Base-by-base conservation (phyloP, 1,139 yeast species). In the Blastobotrys capitulatus region DNA sequence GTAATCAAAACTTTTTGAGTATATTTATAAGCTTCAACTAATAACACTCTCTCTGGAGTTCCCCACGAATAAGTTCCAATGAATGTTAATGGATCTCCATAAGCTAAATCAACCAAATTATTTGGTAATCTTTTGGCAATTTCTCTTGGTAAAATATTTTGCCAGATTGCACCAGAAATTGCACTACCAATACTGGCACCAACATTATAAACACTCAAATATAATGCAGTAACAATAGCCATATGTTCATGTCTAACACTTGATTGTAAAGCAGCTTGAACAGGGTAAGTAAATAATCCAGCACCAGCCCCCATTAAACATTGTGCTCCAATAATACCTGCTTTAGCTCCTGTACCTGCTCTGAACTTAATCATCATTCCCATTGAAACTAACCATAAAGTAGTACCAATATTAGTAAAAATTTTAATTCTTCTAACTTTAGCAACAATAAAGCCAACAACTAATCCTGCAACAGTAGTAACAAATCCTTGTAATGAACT, bases 231-330 rank as follows among this genome's bases (percentile, higher is more conserved):
- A 31, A 71, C 68, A 36, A 72, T 61, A 5, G 75, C 75, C 63
- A 75, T 60, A 58, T 74, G 74, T 51, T 71, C 75, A 58, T 76
- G 80, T 37, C 77, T 75, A 27, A 83, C 78, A 49, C 76, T 75
- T 1, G 86, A 67, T 58, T 80, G 82, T 52, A 83, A 75, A 13
- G 86, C 77, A 3, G 80, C 83, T 58, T 78, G 83, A n/a, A 80
- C 74, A 25, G 86, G 78, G 61, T 81, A 82, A 18, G 86, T 79
- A 69, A 81, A 81, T 64, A 83, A 73, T 9, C 86, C 85, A 43
- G 86, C 83, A 57, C 87, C 87, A 47, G 83, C 70, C 63, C 90
- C 90, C 69, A 83, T 71, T 26, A 82, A 67, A 62, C 82, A 77
- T 57, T 80, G 73, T 27, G 82, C 78, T 36, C 85, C 89, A 60